Evolutionary conservation across 139 green algal species (phyloP), one percentile per base, ranked within the genome.

Genomic region (Trebouxia sp.): DNA sequence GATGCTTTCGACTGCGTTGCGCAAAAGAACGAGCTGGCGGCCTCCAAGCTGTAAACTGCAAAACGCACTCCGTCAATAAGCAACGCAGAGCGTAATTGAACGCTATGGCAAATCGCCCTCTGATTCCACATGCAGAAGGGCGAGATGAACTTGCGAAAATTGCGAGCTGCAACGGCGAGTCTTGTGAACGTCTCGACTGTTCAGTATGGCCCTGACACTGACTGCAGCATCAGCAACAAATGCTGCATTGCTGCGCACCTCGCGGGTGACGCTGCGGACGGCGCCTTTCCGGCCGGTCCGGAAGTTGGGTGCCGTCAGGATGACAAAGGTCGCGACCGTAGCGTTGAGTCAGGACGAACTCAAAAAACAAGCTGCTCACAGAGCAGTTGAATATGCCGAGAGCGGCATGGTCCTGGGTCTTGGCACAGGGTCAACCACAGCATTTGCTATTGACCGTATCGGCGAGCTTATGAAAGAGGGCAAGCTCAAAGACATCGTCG

Each of bases 351-450:
- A 98, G 89, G 95, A 98, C 75, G 94, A 98, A 89, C 90, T 98
- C 10, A 98, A 98, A 86, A 93, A 98, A 87, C 91, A 97, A 88
- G 95, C 95, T 28, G 96, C 94, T 17, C 97, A 90, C 87, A 97
- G 97, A 88, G 95, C 96, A 26, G 96, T 98, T 24, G 97, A 99
- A 28, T 99, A 99, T 83, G 96, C 99, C 22, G 93, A 97, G 89
- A 96, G 88, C 82, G 95, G 93, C 83, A 98, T 98, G 94, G 90
- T 96, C 20, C 82, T 99, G 11, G 97, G 97, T 72, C 89, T 99
- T 42, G 97, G 97, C 76, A 99, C 97, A 10, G 97, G 97, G 76
- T 99, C 95, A 38, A 99, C 97, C 20, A 97, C 97, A n/a, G 95
- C 96, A 8, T 99, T 99, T 89, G 97, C 97, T 0, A 96, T 99